Evolutionary conservation across 306 rosid genomes (phyloP), one percentile per base, ranked within the genome.

Genomic region (Hippophae tibetana): DNA sequence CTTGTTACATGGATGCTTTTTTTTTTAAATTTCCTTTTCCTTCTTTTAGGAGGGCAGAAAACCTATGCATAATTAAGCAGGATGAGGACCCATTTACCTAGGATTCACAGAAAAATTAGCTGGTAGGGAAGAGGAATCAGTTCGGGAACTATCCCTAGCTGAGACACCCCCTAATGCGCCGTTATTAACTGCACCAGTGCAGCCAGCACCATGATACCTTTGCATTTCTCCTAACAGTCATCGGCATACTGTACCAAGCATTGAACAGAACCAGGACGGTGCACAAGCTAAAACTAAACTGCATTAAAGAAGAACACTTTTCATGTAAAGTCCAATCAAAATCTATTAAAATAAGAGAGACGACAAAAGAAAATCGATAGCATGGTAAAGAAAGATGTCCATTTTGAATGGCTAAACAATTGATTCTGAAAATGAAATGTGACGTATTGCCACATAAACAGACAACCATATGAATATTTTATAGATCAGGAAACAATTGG

Each of bases 171-270:
- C 86, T 66, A 82, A 68, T 54, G 81, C 69, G 76, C 69, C 79
- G 82, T 79, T 84, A 61, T 81, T 84, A 73, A 90, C 90, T 87
- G 97, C 94, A 90, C 95, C 71, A 83, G 86, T 70, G 90, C 90
- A 81, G 87, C 90, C 68, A 65, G 84, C 73, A 80, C 78, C 68
- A 79, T 79, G 95, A 87, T 82, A 78, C 94, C 90, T 81, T 64
- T 87, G 95, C 95, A 90, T 90, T 78, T 81, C 90, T 84, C 78
- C 89, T 61, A 76, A 81, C 85, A 81, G 79, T 84, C 70, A 79
- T 78, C 87, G 58, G 95, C 95, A 90, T 87, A 81, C 89, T 90
- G 76, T 85, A 77, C 86, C 74, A 83, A 74, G 89, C 94, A 81
- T 84, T 74, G 75, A 73, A 78, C 75, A 61, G 59, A 75, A 74